These are phyloP conservation scores for Daldinia vernicosa DNA, from an alignment of 495 filamentous ascomycete species.

Conservation along the genomic window DNA sequence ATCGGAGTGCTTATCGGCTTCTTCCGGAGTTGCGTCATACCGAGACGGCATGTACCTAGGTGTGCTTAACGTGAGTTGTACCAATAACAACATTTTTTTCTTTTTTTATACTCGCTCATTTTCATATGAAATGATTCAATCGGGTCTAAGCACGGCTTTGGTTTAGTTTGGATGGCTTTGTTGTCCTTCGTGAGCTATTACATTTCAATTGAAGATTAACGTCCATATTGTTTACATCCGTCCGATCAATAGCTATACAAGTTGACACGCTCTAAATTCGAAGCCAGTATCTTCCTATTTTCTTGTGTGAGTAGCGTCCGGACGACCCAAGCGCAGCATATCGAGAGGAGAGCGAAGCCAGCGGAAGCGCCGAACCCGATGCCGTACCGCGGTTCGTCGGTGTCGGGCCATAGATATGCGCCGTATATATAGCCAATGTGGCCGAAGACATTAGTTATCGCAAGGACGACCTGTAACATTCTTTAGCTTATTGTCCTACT, in stretches of 20 bases:
- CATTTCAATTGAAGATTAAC: not conserved
- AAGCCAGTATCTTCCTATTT: constrained; percentile 25
- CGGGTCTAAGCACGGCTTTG: not conserved
- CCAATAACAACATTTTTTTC: not conserved
- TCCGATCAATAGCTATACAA: constrained; percentile 29
- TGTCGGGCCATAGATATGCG: constrained; percentile 58
- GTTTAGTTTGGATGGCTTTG: not conserved
- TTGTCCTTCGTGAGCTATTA: not conserved
- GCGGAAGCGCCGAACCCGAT: constrained; percentile 39
- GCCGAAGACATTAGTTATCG: constrained; percentile 57
- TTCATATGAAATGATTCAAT: not conserved
- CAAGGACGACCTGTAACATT: constrained; percentile 43
- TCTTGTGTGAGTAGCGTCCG: constrained; percentile 30
- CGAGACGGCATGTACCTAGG: not conserved
- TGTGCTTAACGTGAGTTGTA: not conserved
- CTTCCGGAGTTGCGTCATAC: not conserved
- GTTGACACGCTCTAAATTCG: constrained; percentile 15
- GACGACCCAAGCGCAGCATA: constrained; percentile 34
- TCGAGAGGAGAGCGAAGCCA: constrained; percentile 38
- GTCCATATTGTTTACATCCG: not conserved
- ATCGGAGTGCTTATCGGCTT: constrained; percentile 28
- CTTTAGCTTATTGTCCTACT: not conserved
- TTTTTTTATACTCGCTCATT: not conserved
- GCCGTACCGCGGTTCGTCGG: constrained; percentile 55
- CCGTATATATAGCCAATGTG: constrained; percentile 59